Base-by-base conservation (phyloP, 257 asterid species). In the Gynochthodes officinalis region DNA sequence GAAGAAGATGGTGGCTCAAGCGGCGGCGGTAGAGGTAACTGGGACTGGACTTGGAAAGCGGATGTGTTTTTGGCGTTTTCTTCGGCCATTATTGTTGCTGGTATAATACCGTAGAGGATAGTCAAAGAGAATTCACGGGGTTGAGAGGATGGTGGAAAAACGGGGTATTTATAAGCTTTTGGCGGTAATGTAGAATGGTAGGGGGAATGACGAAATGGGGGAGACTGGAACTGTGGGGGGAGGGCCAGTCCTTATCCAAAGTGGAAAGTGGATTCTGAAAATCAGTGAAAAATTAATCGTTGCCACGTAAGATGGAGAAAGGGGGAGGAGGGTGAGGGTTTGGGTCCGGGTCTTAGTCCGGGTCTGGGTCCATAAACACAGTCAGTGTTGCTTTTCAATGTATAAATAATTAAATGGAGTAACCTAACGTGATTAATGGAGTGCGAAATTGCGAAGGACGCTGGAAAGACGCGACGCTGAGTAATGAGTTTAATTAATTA, bases 91-190 rank as follows among this genome's bases (percentile, higher is more conserved):
- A 14, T 46, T 69, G 23, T n/a, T 55, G 12, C 10, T 55, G 15
- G 3, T 53, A n/a, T n/a, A n/a, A 16, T 55, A 16, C 25, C 10
- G 33, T 16, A 8, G 58, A 52, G 28, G 60, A 19, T 18, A n/a
- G 61, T 2, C 8, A 44, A 40, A 5, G 14, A n/a, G n/a, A 46
- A 4, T 13, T 8, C 39, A 44, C 48, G 21, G 54, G 50, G 46
- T 10, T 11, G 27, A 64, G 4, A 35, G 55, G 37, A 7, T 54
- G 70, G 58, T 61, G 60, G 65, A 42, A 23, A 35, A n/a, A 30
- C 21, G 78, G 80, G 84, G 79, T 79, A 85, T 86, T 84, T 89
- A 89, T 89, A 89, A 48, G 78, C 74, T 79, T 82, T 84, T 72
- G 83, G 84, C 74, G 85, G 89, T 83, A 67, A 78, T 75, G 40